Conservation (phyloP, 352 stramenopile genomes). For the Pythium phragmiticola region DNA sequence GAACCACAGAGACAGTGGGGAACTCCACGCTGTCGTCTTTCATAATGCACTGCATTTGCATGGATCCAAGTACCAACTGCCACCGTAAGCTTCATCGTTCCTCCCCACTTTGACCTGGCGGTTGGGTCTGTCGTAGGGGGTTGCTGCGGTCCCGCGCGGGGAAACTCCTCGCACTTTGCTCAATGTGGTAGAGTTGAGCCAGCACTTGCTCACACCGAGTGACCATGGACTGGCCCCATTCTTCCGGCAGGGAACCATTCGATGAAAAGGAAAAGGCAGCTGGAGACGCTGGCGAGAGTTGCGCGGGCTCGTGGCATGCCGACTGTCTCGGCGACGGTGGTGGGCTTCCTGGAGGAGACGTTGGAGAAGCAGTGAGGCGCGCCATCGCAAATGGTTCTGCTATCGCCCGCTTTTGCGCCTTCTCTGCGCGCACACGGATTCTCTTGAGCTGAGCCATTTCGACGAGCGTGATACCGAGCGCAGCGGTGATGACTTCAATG, state of each 20-base stretch:
- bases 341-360: no score
- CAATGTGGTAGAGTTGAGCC: conserved; percentile 41
- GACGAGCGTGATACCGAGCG: conserved; percentile 50
- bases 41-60: background rate
- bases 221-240: conserved; percentile 37
- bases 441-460: conserved; percentile 61
- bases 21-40: background rate
- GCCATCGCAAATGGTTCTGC: background rate
- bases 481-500: conserved; percentile 67
- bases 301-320: background rate
- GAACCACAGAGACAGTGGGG: background rate
- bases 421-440: conserved; percentile 31
- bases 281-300: background rate
- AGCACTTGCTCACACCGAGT: conserved; percentile 44
- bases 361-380: background rate
- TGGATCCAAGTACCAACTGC: background rate
- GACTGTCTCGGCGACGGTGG: background rate
- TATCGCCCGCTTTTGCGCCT: conserved; percentile 7
- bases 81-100: background rate
- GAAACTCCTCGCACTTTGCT: conserved; percentile 30
- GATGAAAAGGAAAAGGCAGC: background rate
- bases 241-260: background rate
- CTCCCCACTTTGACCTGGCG: background rate
- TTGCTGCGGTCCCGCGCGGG: background rate
- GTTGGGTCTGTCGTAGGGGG: background rate